A percentile compares a stretch with the other conserved stretches of the same genome.
These are phyloP conservation scores for Yamadazyma ubonensis DNA, from an alignment of 805 yeast genomes.

Conservation along the genomic window DNA sequence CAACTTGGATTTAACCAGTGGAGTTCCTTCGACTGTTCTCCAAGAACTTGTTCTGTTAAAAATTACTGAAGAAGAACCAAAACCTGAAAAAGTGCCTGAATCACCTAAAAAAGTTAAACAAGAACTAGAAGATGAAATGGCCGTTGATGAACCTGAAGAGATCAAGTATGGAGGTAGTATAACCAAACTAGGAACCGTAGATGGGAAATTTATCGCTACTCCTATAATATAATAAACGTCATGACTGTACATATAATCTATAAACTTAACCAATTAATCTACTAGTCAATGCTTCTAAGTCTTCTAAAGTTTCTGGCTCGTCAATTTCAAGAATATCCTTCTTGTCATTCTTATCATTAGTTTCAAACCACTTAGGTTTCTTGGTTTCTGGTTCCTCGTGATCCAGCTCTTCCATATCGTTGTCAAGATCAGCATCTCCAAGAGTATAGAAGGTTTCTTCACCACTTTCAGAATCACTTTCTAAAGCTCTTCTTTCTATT, in stretches of 20 bases:
- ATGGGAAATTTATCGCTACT: conserved; percentile 32
- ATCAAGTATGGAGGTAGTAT: conserved; percentile 23
- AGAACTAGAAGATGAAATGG: conserved; percentile 22
- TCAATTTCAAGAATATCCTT: conserved; percentile 65
- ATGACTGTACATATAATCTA: not conserved
- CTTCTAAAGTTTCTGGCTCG: conserved; percentile 89
- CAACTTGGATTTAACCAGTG: conserved; percentile 64
- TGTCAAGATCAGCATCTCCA: conserved; percentile 42
- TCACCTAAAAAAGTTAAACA: too few species aligned
- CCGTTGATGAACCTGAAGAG: conserved; percentile 4
- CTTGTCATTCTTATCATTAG: conserved; percentile 21
- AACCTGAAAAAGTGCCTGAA: too few species aligned
- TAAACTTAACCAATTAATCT: conserved; percentile 33
- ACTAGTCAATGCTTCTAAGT: conserved; percentile 82
- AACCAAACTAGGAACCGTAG: conserved; percentile 29
- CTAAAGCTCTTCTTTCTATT: conserved; percentile 54
- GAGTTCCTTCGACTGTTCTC: conserved; percentile 64
- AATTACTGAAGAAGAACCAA: conserved; percentile 21
- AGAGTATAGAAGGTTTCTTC: conserved; percentile 25
- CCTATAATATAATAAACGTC: conserved; percentile 12
- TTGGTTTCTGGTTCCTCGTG: conserved; percentile 36
- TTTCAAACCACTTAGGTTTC: conserved; percentile 53
- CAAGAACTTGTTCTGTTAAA: conserved; percentile 72
- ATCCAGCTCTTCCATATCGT: conserved; percentile 42
- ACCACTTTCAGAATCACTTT: conserved; percentile 33